Conservation (phyloP, 225 moss, liverwort and hornwort genomes). For the Bryum argenteum region DNA sequence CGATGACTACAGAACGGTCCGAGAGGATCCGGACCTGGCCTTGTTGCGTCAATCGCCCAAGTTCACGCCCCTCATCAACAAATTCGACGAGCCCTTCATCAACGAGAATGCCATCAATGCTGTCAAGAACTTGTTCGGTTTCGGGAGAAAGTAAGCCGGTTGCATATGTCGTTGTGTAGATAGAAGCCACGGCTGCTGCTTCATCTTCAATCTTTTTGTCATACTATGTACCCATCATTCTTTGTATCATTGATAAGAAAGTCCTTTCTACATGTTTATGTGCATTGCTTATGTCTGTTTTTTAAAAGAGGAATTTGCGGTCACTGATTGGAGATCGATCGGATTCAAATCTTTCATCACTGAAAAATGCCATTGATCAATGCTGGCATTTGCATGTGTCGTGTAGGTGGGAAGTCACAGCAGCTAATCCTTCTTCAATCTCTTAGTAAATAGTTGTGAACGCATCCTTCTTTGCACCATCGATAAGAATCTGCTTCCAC, state of each 20-base stretch:
- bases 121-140: constrained; percentile 76
- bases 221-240: constrained; percentile 38
- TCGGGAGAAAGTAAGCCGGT: constrained; percentile 67
- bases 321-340: too few species aligned
- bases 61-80: constrained; percentile 66
- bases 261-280: constrained; percentile 13
- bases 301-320: too few species aligned
- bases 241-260: constrained; percentile 46
- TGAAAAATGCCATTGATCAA: too few species aligned
- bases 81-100: constrained; percentile 92
- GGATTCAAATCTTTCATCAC: too few species aligned
- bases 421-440: too few species aligned
- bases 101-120: constrained; percentile 90
- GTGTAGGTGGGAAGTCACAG: too few species aligned
- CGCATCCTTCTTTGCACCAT: too few species aligned
- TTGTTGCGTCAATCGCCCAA: constrained; percentile 66
- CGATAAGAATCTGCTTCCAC: too few species aligned
- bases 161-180: constrained; percentile 16
- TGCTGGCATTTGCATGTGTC: too few species aligned
- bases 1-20: constrained; percentile 81
- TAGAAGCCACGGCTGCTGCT: constrained; percentile 20
- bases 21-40: constrained; percentile 82
- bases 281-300: too few species aligned
- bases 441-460: too few species aligned
- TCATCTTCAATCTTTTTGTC: constrained; percentile 28